Base-by-base conservation (phyloP, 2,329 filamentous ascomycete genomes). In the Scytalidium lignicola region DNA sequence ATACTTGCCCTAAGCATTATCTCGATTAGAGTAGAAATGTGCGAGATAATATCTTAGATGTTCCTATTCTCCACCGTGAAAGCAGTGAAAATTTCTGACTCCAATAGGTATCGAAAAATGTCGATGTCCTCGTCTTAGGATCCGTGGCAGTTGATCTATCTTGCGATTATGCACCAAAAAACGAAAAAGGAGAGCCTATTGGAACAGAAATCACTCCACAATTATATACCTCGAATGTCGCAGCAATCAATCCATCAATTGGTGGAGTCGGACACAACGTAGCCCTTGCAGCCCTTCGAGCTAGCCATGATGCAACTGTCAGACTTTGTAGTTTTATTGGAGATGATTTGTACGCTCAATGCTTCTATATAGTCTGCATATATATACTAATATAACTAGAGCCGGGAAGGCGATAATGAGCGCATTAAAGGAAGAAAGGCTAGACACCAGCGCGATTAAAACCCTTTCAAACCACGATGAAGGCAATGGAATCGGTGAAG, bases 211-310 rank as follows among this genome's bases (percentile, higher is more conserved):
- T 43, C 19, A 49, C 55, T 12, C 57, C 57, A 18, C 45, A 53
- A 41, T 43, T 84, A 32, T 80, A 91, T 51, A 96, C 90, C 1
- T 97, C 92, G 0, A 97, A 97, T 61, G 88, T 88, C 44, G 83
- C 90, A 7, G 72, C 74, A 13, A 95, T 96, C 55, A 82, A 73
- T 29, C 90, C 95, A 62, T 88, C 86, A 1, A 79, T 96, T 7
- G 93, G 93, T 12, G 93, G 93, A 6, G 93, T 97, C 7, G 93
- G 89, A 6, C 85, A 90, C 62, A 97, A 97, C 61, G 89, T 97
- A 41, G 90, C 93, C 15, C 78, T 90, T 43, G 91, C 92, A 41
- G 85, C 88, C 1, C 87, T 90, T 57, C 78, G 84, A 26, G 75
- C 75, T 13, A 78, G 86, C 51, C 82, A 80, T 7, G 62, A 70